Evolutionary conservation across 352 stramenopile genomes (phyloP).

Genomic region (Phytophthora hybrid): DNA sequence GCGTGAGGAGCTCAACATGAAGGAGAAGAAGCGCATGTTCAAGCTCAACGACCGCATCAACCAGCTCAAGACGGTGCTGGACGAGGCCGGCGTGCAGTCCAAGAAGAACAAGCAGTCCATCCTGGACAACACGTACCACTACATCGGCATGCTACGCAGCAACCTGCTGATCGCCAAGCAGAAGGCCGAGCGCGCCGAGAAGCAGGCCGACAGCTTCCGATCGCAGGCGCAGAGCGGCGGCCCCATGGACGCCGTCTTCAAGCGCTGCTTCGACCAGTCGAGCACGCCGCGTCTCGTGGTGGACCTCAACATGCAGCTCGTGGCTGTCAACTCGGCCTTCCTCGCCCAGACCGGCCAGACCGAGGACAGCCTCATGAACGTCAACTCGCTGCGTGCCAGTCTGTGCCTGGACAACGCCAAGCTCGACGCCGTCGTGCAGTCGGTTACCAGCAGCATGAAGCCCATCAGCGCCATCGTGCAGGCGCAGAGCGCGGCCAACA

Average conservation of each 20-base stretch:
- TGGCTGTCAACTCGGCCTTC: slow-evolving; percentile 72
- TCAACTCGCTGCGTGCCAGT: slow-evolving; percentile 46
- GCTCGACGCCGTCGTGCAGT: slow-evolving; percentile 57
- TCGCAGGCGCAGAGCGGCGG: slow-evolving; percentile 42
- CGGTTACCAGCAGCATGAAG: slow-evolving; percentile 49
- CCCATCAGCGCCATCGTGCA: slow-evolving; percentile 62
- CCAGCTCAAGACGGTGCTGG: slow-evolving; percentile 67
- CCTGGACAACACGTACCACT: slow-evolving; percentile 71
- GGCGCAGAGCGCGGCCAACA: slow-evolving; percentile 45
- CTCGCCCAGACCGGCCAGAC: slow-evolving; percentile 51
- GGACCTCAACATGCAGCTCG: slow-evolving; percentile 56
- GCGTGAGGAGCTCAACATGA: slow-evolving; percentile 83
- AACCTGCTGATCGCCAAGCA: slow-evolving; percentile 71
- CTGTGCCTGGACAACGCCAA: slow-evolving; percentile 63
- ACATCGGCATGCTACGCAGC: slow-evolving; percentile 70
- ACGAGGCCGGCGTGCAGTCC: slow-evolving; percentile 65
- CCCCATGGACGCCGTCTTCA: slow-evolving; percentile 54
- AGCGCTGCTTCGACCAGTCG: slow-evolving; percentile 75
- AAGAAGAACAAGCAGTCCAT: slow-evolving; percentile 87
- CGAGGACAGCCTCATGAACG: slow-evolving; percentile 51
- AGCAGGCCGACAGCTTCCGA: slow-evolving; percentile 62
- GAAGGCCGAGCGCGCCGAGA: slow-evolving; percentile 63
- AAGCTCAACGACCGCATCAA: slow-evolving; percentile 89
- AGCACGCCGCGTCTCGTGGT: slow-evolving; percentile 66
- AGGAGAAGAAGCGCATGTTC: slow-evolving; percentile 91